A percentile compares a stretch with the other conserved stretches of the same genome.
These are phyloP conservation scores for Malus sieversii DNA, from an alignment of 306 rosid species.

Conservation along the genomic window DNA sequence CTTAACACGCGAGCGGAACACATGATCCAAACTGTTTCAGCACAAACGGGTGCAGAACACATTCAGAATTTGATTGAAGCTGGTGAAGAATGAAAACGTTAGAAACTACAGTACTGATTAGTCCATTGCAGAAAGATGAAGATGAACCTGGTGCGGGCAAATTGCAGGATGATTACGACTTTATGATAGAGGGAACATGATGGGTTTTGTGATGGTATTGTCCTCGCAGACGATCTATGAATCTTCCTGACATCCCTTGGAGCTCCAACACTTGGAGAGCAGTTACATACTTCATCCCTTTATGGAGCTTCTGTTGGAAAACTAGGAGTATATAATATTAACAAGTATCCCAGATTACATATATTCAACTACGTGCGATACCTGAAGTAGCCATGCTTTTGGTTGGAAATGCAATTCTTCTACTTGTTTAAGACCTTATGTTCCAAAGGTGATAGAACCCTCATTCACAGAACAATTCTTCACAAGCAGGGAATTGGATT, in stretches of 20 bases:
- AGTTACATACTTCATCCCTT: not conserved
- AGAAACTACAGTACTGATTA: no score
- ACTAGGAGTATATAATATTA: no score
- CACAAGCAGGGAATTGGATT: no score
- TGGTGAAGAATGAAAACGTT: no score
- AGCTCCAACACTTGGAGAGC: not conserved
- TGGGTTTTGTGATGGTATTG: constrained; percentile 2
- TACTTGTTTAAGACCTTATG: no score
- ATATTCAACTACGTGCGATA: no score
- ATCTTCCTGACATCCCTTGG: not conserved
- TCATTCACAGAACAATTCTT: no score
- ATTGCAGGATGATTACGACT: not conserved
- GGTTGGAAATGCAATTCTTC: no score
- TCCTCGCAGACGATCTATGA: not conserved
- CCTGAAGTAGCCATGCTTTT: no score
- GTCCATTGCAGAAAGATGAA: not conserved
- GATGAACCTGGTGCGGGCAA: not conserved
- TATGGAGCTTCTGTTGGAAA: not conserved
- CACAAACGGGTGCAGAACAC: not conserved
- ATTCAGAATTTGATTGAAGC: not conserved
- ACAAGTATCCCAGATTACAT: no score
- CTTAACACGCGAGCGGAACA: no score
- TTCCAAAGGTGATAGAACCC: no score
- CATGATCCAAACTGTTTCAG: not conserved
- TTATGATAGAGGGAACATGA: constrained; percentile 6